Conservation (phyloP, 129 eudicot genomes). For the Flaveria sonorensis region DNA sequence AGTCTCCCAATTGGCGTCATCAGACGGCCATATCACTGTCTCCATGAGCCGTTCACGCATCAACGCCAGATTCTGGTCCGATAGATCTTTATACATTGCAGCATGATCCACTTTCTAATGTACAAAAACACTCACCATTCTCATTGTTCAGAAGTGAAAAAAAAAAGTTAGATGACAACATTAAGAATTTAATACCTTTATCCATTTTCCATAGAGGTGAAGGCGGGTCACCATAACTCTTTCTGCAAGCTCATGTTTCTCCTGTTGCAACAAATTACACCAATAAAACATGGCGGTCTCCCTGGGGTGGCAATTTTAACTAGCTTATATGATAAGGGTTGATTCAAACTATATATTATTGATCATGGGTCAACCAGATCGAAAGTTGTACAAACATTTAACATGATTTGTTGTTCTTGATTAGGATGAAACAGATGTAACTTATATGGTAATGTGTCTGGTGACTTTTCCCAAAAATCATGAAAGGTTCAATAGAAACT, state of each 20-base stretch:
- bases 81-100: constrained; percentile 70
- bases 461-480: no score
- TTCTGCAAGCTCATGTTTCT: constrained; percentile 87
- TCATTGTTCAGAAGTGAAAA: background rate
- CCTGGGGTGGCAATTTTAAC: background rate
- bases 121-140: constrained; percentile 13
- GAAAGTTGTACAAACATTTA: background rate
- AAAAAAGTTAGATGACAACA: background rate
- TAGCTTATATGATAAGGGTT: background rate
- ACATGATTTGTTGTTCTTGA: constrained; percentile 1
- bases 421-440: background rate
- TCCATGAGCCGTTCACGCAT: constrained; percentile 93
- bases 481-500: background rate
- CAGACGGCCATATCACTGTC: constrained; percentile 89
- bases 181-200: constrained; percentile 52
- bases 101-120: constrained; percentile 80
- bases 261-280: constrained; percentile 46
- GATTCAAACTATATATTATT: background rate
- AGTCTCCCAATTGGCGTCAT: constrained; percentile 65
- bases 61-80: constrained; percentile 86
- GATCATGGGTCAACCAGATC: background rate
- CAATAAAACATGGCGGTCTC: constrained; percentile 11
- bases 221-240: constrained; percentile 97
- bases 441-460: background rate
- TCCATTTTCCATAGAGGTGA: constrained; percentile 89